These are phyloP conservation scores for Diaporthe vexans DNA, from an alignment of 2,329 filamentous ascomycete species.

Conservation along the genomic window DNA sequence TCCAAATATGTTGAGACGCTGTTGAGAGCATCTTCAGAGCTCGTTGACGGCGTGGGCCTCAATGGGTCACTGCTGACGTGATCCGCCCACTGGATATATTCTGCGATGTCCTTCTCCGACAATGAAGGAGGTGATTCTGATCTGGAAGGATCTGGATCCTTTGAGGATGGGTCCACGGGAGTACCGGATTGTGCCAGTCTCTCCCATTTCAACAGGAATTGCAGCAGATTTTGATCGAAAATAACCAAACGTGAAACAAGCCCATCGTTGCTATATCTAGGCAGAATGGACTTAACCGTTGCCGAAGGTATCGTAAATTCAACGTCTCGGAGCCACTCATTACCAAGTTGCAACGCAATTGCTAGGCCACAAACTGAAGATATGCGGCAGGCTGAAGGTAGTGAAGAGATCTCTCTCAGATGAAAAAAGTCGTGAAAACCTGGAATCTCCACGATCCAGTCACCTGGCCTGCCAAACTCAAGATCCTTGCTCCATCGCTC, in stretches of 20 bases:
- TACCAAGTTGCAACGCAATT: neutral
- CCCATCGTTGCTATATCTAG: neutral
- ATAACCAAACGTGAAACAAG: neutral
- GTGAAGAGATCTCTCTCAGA: neutral
- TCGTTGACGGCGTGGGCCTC: neutral
- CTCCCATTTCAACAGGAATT: neutral
- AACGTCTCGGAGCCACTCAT: neutral
- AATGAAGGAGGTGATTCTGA: neutral
- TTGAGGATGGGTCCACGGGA: neutral
- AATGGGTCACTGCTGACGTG: neutral
- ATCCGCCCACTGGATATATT: neutral
- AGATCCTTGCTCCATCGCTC: neutral
- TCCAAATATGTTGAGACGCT: neutral
- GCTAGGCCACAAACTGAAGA: neutral
- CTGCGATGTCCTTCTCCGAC: neutral
- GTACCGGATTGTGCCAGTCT: no score
- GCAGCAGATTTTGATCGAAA: neutral
- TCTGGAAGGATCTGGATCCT: neutral
- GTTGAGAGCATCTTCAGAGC: neutral
- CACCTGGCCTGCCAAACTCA: neutral
- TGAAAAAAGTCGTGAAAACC: neutral
- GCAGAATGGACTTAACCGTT: neutral
- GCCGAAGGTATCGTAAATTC: no score
- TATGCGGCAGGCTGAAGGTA: neutral
- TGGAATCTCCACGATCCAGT: conserved; percentile 13